Percentiles rank a stretch among this genome's conserved stretches.
Conservation (phyloP, 768 basidiomycete genomes). For the Amanita subjunquillea region DNA sequence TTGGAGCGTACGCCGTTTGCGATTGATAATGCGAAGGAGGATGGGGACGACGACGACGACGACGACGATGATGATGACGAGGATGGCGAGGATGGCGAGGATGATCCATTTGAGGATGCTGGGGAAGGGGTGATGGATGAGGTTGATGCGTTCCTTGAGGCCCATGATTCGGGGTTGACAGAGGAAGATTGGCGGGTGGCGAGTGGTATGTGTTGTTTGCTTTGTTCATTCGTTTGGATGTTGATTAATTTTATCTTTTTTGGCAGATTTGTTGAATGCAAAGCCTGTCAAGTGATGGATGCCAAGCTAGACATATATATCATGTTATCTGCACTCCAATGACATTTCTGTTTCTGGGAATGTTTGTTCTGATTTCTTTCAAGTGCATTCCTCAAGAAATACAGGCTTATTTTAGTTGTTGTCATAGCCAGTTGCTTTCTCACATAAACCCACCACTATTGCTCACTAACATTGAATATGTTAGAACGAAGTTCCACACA, state of each 20-base stretch:
- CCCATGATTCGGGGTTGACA: conserved; percentile 78
- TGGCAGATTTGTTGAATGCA: not conserved
- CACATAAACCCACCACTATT: no score
- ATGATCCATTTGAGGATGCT: conserved; percentile 35
- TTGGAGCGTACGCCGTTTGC: conserved; percentile 93
- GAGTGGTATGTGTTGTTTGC: conserved; percentile 38
- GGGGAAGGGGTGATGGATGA: conserved; percentile 72
- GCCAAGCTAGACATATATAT: no score
- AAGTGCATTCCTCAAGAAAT: no score
- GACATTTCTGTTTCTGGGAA: no score
- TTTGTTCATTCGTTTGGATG: conserved; percentile 16
- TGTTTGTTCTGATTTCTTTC: no score
- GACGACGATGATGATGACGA: conserved; percentile 31
- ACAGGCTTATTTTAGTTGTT: no score
- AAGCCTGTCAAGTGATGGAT: no score
- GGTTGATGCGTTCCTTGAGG: conserved; percentile 91
- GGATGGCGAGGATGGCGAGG: conserved; percentile 15
- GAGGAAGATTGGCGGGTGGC: conserved; percentile 73
- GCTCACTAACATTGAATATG: no score
- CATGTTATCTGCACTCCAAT: no score
- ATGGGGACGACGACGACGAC: conserved; percentile 40
- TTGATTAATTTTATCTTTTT: conserved; percentile 19
- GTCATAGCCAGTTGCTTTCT: no score
- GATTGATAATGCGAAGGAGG: conserved; percentile 77
- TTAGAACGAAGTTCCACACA: no score